A percentile compares a stretch with the other conserved stretches of the same genome.
Evolutionary conservation across 1,139 yeast genomes (phyloP).

Genomic region (Kodamaea alishanica): DNA sequence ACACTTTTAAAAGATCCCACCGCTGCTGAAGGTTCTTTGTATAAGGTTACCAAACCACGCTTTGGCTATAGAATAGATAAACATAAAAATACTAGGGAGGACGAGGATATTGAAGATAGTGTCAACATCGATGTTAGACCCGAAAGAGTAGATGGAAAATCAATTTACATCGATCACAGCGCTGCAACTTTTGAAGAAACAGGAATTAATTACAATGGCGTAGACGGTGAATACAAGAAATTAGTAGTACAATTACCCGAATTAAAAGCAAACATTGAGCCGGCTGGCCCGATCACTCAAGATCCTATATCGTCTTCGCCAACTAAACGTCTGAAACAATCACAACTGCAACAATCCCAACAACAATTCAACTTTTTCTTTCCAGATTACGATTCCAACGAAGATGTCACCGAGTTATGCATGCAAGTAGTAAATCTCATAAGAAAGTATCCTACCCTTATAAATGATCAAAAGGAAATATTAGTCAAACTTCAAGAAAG

Average conservation of each 20-base stretch:
- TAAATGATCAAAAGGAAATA: slow-evolving; percentile 23
- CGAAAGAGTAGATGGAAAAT: slow-evolving; percentile 38
- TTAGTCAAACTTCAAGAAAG: slow-evolving; percentile 19
- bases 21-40: slow-evolving; percentile 48
- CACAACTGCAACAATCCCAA: slow-evolving; percentile 1
- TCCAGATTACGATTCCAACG: slow-evolving; percentile 7
- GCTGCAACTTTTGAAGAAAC: slow-evolving; percentile 9
- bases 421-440: slow-evolving; percentile 20
- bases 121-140: slow-evolving; percentile 20
- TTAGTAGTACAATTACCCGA: slow-evolving; percentile 14
- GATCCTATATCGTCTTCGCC: slow-evolving; percentile 11
- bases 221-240: slow-evolving; percentile 12
- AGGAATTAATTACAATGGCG: slow-evolving; percentile 9
- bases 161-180: slow-evolving; percentile 25
- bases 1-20: slow-evolving; percentile 60
- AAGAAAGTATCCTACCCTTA: slow-evolving; percentile 28
- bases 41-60: slow-evolving; percentile 27
- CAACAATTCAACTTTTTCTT: slow-evolving; percentile 2
- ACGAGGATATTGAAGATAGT: slow-evolving; percentile 3
- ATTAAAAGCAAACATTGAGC: slow-evolving; percentile 2
- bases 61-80: background rate
- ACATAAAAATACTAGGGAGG: slow-evolving; percentile 2
- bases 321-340: slow-evolving; percentile 3
- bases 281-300: background rate
- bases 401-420: slow-evolving; percentile 20